Base-by-base conservation (phyloP, 31 red algal genomes). In the Odonthalia washingtoniensis region DNA sequence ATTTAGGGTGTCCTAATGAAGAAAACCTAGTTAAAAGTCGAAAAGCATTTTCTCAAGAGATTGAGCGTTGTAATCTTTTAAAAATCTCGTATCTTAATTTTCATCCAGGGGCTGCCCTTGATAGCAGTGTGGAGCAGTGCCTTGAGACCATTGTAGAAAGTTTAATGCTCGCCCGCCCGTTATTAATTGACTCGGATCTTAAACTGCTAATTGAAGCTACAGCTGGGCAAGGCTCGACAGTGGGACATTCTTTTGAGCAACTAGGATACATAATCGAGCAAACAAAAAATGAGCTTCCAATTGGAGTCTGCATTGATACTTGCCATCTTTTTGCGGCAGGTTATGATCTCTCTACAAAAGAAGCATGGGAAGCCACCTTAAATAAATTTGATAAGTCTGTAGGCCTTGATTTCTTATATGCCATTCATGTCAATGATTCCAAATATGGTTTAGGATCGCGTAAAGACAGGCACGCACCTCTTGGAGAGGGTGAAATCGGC, bases 281-380 rank as follows among this genome's bases (percentile, higher is more conserved):
- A 32, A 36, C 34, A 36, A 68, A 32, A 36, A 36, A 68, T 68
- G 30, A 32, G 30, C 32, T 35, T 35, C 64, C 32, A 32, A 36
- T 68, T 68, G 64, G 64, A 32, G 64, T 68, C 64, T 68, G 64
- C 64, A 32, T 68, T 35, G 64, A 68, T 68, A 68, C 64, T 32
- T 68, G 64, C 34, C 64, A 68, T 36, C 32, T 36, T 35, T 68
- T 68, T 36, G 64, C 64, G 64, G 64, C 64, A 68, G 64, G 64
- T 35, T 68, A 68, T 68, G 64, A 68, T 68, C 64, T 68, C 30
- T 36, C 32, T 36, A 68, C 30, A 32, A 36, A 32, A 35, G 64
- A 32, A 35, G 64, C 32, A 3, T 68, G 34, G 32, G 64, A 68
- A 36, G 64, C 64, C 32, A 68, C 34, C 32, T 35, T 68, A 36